Evolutionary conservation across 1,139 yeast genomes (phyloP).

Genomic region (Maudiozyma humilis): DNA sequence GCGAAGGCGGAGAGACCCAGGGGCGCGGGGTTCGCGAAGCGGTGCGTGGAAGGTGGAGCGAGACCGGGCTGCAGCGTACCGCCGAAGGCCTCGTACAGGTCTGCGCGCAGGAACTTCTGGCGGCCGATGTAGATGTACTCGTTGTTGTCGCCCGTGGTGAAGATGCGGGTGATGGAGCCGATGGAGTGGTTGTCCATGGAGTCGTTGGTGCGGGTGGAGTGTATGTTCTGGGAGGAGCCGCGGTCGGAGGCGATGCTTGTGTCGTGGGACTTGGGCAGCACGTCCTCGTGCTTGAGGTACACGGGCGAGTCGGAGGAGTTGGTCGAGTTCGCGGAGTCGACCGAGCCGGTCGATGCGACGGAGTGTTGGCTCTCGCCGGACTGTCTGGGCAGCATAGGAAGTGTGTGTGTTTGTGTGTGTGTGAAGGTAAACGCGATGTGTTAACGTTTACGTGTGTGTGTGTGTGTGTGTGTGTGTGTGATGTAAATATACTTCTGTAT

Average conservation of each 20-base stretch:
- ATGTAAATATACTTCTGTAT: no score
- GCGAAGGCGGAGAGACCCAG: slow-evolving; percentile 84
- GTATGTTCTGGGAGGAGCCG: not conserved
- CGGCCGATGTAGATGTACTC: slow-evolving; percentile 54
- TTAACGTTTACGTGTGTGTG: no score
- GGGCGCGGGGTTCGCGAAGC: slow-evolving; percentile 85
- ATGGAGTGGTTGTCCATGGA: slow-evolving; percentile 3
- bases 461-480: no score
- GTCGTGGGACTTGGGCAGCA: not conserved
- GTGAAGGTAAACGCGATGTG: no score
- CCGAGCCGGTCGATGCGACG: not conserved
- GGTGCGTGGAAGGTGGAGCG: slow-evolving; percentile 46
- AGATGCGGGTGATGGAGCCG: slow-evolving; percentile 21
- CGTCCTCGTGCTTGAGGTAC: slow-evolving; percentile 1
- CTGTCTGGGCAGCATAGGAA: no score
- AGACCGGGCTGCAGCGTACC: slow-evolving; percentile 50
- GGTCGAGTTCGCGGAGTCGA: not conserved
- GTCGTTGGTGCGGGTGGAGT: not conserved
- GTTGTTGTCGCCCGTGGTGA: slow-evolving; percentile 34
- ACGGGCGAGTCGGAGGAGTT: not conserved
- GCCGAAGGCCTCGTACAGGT: slow-evolving; percentile 49
- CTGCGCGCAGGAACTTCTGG: slow-evolving; percentile 47
- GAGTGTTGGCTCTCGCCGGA: not conserved
- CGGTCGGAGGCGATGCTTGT: not conserved
- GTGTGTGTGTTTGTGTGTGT: not conserved